These are phyloP conservation scores for Violaceomyces palustris DNA, from an alignment of 1,284 basidiomycete genomes.

Conservation along the genomic window DNA sequence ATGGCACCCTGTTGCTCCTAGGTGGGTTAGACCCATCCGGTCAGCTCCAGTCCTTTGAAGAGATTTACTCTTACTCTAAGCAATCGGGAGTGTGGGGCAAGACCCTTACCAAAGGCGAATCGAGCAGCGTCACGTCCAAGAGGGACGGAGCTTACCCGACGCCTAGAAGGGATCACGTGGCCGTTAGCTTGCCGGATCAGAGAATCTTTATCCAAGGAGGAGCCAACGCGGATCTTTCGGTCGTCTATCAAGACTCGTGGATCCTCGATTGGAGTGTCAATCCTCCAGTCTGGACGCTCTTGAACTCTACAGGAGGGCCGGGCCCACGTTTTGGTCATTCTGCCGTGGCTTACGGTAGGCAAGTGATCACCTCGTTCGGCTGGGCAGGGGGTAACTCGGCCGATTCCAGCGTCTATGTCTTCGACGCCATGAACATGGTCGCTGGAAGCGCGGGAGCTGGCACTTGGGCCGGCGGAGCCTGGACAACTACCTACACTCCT, in stretches of 20 bases:
- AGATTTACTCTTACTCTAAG: conserved; percentile 23
- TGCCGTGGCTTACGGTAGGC: conserved; percentile 39
- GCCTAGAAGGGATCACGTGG: conserved; percentile 38
- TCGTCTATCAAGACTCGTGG: conserved; percentile 42
- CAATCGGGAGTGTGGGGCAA: conserved; percentile 16
- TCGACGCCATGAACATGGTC: conserved; percentile 17
- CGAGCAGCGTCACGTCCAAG: conserved; percentile 1
- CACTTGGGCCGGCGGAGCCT: conserved; percentile 29
- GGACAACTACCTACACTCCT: conserved; percentile 33
- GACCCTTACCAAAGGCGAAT: conserved; percentile 4
- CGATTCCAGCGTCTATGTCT: conserved; percentile 21
- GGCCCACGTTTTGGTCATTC: conserved; percentile 37
- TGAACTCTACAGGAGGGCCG: conserved; percentile 20
- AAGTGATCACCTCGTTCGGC: conserved; percentile 34
- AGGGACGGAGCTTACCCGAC: conserved; percentile 9
- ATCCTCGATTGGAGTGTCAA: conserved; percentile 42
- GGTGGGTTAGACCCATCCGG: conserved; percentile 30
- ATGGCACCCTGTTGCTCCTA: conserved; percentile 37
- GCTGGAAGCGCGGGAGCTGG: conserved; percentile 12
- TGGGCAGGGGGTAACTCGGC: conserved; percentile 37
- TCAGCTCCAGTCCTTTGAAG: conserved; percentile 29
- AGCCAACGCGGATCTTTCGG: conserved; percentile 32
- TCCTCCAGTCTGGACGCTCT: conserved; percentile 33
- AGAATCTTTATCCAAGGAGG: conserved; percentile 45
- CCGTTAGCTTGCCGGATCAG: conserved; percentile 37